Conservation (phyloP, 2,329 filamentous ascomycete species). For the Neospermospora avenae region DNA sequence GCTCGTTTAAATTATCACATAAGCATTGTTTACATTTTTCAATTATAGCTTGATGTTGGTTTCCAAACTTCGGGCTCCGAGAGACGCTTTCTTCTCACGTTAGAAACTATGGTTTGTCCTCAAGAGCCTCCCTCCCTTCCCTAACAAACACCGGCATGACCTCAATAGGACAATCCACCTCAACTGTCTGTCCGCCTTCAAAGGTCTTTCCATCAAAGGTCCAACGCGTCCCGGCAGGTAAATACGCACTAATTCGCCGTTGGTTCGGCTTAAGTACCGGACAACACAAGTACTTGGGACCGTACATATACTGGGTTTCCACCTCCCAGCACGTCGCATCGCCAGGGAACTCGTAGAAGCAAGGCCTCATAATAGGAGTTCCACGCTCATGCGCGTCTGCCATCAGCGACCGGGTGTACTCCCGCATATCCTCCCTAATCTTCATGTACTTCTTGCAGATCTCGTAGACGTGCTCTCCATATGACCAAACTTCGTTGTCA, state of each 20-base stretch:
- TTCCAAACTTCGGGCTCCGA: no score
- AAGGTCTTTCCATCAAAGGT: constrained; percentile 36
- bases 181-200: constrained; percentile 40
- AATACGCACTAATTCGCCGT: constrained; percentile 46
- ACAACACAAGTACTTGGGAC: constrained; percentile 54
- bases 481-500: constrained; percentile 64
- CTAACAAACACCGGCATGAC: constrained; percentile 45
- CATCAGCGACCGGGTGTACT: constrained; percentile 58
- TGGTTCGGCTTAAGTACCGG: constrained; percentile 52
- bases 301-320: constrained; percentile 63
- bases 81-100: no score
- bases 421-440: constrained; percentile 55
- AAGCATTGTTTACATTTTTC: no score
- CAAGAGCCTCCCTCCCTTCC: background rate
- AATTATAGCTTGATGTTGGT: no score
- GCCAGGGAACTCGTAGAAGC: constrained; percentile 62
- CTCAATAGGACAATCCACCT: constrained; percentile 44
- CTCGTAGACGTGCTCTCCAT: constrained; percentile 56
- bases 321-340: constrained; percentile 55
- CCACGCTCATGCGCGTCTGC: constrained; percentile 56
- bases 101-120: background rate
- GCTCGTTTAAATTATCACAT: no score
- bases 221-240: constrained; percentile 50
- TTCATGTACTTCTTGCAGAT: constrained; percentile 58
- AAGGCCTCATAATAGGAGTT: constrained; percentile 56